phyloP scores from a whole-genome alignment of 192 early-diverging fungal genomes.

The Coemansia sp. region DNA sequence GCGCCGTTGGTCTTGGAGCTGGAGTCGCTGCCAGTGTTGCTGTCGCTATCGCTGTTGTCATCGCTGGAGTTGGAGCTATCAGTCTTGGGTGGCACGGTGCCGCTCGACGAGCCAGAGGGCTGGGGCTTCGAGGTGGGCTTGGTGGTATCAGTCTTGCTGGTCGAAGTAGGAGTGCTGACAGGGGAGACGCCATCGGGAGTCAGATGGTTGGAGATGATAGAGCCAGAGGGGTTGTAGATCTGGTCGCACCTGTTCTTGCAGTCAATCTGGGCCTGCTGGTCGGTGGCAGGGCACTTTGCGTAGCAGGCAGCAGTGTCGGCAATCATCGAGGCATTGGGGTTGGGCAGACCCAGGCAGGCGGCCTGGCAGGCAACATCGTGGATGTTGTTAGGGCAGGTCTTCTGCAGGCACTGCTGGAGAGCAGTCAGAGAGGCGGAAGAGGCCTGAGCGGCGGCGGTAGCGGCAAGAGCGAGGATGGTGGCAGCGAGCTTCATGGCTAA shows the following conservation, averaged over 20 bases:
- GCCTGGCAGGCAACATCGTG: constrained; percentile 50
- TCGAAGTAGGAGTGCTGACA: background rate
- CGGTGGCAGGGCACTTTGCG: constrained; percentile 29
- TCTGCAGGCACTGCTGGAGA: constrained; percentile 40
- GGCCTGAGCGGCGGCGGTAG: constrained; percentile 28
- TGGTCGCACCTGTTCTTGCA: constrained; percentile 40
- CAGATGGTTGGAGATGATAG: constrained; percentile 40
- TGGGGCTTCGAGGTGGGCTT: background rate
- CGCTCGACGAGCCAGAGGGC: background rate
- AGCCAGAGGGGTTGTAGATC: constrained; percentile 45
- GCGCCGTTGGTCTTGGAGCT: constrained; percentile 15
- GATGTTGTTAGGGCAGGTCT: constrained; percentile 33
- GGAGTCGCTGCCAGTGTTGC: constrained; percentile 5
- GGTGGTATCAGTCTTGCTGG: background rate
- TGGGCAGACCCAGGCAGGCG: constrained; percentile 40
- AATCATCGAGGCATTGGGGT: constrained; percentile 55
- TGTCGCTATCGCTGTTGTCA: background rate
- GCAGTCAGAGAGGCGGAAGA: constrained; percentile 24
- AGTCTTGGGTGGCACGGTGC: background rate
- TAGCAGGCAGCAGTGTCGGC: constrained; percentile 43
- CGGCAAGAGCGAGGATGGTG: constrained; percentile 25
- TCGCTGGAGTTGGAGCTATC: background rate
- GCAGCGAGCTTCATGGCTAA: constrained; percentile 47
- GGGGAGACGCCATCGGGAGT: constrained; percentile 23
- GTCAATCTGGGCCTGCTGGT: constrained; percentile 32